These are phyloP conservation scores for Phlebiopsis flavidoalba DNA, from an alignment of 768 basidiomycete species.

Conservation along the genomic window DNA sequence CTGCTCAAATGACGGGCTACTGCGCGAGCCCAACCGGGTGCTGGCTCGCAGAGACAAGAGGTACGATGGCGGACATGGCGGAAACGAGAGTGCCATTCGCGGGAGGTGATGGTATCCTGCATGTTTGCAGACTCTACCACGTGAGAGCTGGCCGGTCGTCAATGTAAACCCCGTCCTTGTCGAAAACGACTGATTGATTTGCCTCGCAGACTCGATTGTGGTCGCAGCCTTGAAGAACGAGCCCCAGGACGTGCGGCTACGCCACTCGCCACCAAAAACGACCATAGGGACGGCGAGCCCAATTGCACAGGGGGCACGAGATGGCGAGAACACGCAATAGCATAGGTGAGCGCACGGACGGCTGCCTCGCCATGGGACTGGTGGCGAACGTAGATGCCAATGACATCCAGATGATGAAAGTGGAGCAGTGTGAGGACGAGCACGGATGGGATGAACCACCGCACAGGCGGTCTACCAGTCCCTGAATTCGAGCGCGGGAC, in stretches of 20 bases:
- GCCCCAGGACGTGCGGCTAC: constrained; percentile 31
- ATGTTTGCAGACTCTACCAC: constrained; percentile 30
- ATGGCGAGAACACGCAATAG: constrained; percentile 47
- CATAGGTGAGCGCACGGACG: constrained; percentile 41
- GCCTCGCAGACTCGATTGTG: constrained; percentile 38
- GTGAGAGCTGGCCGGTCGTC: constrained; percentile 35
- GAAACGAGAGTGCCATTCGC: constrained; percentile 10
- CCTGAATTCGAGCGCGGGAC: constrained; percentile 34
- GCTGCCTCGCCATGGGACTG: constrained; percentile 22
- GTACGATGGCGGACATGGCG: constrained; percentile 16
- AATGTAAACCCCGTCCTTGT: constrained; percentile 61
- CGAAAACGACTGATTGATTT: constrained; percentile 44
- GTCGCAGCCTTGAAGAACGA: constrained; percentile 30
- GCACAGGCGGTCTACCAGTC: constrained; percentile 45
- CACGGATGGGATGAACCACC: constrained; percentile 30
- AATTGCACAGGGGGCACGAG: constrained; percentile 48
- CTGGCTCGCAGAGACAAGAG: constrained; percentile 28
- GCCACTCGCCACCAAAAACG: constrained; percentile 27
- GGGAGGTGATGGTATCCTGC: background rate
- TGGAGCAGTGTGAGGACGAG: constrained; percentile 31
- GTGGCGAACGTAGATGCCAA: constrained; percentile 26
- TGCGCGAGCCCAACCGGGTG: constrained; percentile 33
- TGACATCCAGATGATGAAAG: constrained; percentile 33
- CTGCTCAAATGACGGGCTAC: constrained; percentile 30
- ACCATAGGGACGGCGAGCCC: constrained; percentile 34